A percentile compares a stretch with the other conserved stretches of the same genome.
Conservation (phyloP, 2,329 filamentous ascomycete genomes). For the Monilinia aucupariae region DNA sequence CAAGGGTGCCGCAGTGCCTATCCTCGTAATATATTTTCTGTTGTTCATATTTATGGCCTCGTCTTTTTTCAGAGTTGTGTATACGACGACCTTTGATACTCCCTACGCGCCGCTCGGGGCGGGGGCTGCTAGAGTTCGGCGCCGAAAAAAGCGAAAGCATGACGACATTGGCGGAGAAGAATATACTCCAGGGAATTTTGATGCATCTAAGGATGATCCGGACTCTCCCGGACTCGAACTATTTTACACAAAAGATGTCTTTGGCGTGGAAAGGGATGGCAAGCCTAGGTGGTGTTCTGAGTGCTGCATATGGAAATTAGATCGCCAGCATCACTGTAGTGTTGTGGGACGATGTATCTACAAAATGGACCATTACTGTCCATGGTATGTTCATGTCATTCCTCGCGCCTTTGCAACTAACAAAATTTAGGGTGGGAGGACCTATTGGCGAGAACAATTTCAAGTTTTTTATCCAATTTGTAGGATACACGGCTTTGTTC, state of each 20-base stretch:
- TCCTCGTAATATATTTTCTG: conserved; percentile 68
- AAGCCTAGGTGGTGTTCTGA: conserved; percentile 80
- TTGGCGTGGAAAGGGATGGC: conserved; percentile 77
- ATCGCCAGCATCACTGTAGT: conserved; percentile 80
- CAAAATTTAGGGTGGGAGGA: conserved; percentile 67
- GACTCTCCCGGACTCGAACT: conserved; percentile 64
- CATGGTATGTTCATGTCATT: conserved; percentile 49
- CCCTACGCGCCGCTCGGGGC: conserved; percentile 66
- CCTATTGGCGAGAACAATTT: conserved; percentile 82
- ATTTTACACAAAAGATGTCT: conserved; percentile 79
- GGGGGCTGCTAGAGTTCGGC: conserved; percentile 25
- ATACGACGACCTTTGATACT: conserved; percentile 63
- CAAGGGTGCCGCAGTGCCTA: conserved; percentile 55
- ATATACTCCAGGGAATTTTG: conserved; percentile 25
- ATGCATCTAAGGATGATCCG: conserved; percentile 34
- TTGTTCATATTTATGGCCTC: conserved; percentile 61
- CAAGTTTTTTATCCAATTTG: conserved; percentile 91
- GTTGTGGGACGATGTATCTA: conserved; percentile 41
- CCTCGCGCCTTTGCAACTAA: conserved; percentile 7
- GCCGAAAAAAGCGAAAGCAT: conserved; percentile 28
- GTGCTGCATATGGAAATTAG: conserved; percentile 83
- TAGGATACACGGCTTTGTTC: conserved; percentile 64
- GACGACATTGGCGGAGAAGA: conserved; percentile 25
- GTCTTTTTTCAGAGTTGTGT: conserved; percentile 66
- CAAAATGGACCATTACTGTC: conserved; percentile 92